These are phyloP conservation scores for Urochloa ruziziensis DNA, from an alignment of 176 grass and related monocot genomes.

Conservation along the genomic window DNA sequence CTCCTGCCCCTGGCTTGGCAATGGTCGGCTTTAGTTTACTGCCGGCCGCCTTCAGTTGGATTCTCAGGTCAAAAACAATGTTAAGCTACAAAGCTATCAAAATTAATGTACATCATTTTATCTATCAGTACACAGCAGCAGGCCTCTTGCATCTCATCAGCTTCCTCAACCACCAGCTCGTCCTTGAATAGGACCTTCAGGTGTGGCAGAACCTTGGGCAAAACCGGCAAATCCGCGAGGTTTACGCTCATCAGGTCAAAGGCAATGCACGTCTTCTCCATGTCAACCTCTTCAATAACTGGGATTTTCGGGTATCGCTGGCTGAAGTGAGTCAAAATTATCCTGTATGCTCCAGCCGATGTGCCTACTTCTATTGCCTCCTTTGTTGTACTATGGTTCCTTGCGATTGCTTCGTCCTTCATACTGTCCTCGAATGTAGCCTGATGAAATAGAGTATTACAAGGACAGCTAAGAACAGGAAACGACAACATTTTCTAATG, in stretches of 20 bases:
- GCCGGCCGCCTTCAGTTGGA: slow-evolving; percentile 3
- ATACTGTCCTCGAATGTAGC: slow-evolving; percentile 95
- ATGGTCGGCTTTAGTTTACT: background rate
- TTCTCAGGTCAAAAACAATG: slow-evolving; percentile 22
- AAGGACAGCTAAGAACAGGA: slow-evolving; percentile 14
- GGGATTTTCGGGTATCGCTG: slow-evolving; percentile 97
- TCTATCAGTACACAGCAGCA: slow-evolving; percentile 49
- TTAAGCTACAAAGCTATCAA: background rate
- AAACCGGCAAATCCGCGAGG: slow-evolving; percentile 58
- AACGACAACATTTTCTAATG: background rate
- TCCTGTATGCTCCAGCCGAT: slow-evolving; percentile 72
- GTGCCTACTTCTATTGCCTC: slow-evolving; percentile 81
- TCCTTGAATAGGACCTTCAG: slow-evolving; percentile 79
- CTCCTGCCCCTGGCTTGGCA: background rate
- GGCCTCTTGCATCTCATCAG: slow-evolving; percentile 64
- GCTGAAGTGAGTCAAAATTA: slow-evolving; percentile 92
- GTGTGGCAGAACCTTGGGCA: slow-evolving; percentile 78
- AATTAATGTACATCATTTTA: slow-evolving; percentile 1
- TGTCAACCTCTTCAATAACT: slow-evolving; percentile 71
- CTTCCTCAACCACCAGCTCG: slow-evolving; percentile 55
- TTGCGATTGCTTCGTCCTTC: slow-evolving; percentile 78
- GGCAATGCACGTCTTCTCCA: slow-evolving; percentile 77
- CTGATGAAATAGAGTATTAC: slow-evolving; percentile 38
- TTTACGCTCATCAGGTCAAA: slow-evolving; percentile 92
- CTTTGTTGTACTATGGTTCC: slow-evolving; percentile 94